A percentile compares a stretch with the other conserved stretches of the same genome.
phyloP scores from a whole-genome alignment of 2,329 filamentous ascomycete species.

The Pestalotiopsis sp. region DNA sequence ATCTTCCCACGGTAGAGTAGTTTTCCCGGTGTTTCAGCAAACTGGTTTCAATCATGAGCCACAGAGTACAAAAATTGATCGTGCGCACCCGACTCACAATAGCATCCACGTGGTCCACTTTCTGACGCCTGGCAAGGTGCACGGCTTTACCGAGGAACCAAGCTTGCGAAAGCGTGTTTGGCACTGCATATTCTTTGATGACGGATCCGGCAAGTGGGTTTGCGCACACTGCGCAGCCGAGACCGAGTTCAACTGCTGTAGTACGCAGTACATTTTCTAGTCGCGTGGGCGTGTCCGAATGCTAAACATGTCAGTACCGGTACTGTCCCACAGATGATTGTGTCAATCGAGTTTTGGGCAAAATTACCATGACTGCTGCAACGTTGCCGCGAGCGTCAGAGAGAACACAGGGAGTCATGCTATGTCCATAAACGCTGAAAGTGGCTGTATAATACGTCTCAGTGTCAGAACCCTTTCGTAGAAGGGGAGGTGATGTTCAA shows the following conservation, averaged over 20 bases:
- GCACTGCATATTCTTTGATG: background rate
- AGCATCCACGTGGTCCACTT: background rate
- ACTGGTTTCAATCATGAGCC: background rate
- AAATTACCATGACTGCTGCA: slow-evolving; percentile 5
- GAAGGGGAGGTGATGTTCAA: background rate
- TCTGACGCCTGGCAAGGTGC: background rate
- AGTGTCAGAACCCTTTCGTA: background rate
- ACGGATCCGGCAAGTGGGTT: background rate
- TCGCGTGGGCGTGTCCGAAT: background rate
- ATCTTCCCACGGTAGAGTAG: slow-evolving; percentile 4
- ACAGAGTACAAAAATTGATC: background rate
- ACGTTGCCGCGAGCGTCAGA: slow-evolving; percentile 1
- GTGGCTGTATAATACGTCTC: background rate
- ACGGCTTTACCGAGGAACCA: slow-evolving; percentile 2
- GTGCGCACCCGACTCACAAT: background rate
- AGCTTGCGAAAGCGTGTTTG: slow-evolving; percentile 1
- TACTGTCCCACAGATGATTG: background rate
- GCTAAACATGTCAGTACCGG: background rate
- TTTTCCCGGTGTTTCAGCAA: background rate
- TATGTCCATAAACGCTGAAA: slow-evolving; percentile 3
- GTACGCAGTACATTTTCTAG: background rate
- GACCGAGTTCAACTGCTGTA: slow-evolving; percentile 6
- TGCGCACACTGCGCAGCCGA: slow-evolving; percentile 8
- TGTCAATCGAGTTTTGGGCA: background rate
- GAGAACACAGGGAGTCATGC: background rate